These are phyloP conservation scores for Ceratocystis cacaofunesta DNA, from an alignment of 2,329 filamentous ascomycete genomes.

Conservation along the genomic window DNA sequence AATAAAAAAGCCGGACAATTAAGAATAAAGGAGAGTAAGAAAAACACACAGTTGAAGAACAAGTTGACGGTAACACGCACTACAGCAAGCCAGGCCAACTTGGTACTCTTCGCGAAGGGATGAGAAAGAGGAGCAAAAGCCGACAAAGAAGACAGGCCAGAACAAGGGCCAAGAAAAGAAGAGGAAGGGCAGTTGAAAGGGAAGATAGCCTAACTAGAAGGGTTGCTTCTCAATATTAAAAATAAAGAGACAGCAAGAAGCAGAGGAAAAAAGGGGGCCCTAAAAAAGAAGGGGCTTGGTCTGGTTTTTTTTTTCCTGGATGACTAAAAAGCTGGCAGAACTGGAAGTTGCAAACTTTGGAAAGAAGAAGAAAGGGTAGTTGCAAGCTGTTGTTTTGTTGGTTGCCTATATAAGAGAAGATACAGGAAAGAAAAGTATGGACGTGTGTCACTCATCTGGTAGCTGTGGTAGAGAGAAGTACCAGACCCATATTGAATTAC, in stretches of 20 bases:
- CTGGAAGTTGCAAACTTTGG: not conserved
- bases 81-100: not conserved
- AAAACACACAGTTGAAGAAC: not conserved
- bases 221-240: conserved; percentile 1
- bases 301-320: not conserved
- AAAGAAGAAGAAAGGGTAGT: not conserved
- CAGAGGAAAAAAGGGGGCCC: conserved; percentile 8
- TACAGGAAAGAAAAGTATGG: too few relatives aligned
- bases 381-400: not conserved
- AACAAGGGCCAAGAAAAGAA: not conserved
- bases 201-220: not conserved
- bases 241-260: conserved; percentile 9
- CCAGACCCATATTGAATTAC: too few relatives aligned
- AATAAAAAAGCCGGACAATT: conserved; percentile 9
- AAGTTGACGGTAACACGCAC: not conserved
- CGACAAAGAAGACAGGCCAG: not conserved
- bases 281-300: not conserved
- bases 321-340: conserved; percentile 7
- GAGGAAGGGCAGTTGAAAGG: not conserved
- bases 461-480: not conserved
- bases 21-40: conserved; percentile 11
- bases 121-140: conserved; percentile 1
- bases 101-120: conserved; percentile 6
- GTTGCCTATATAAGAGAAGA: not conserved
- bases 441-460: too few relatives aligned